Evolutionary conservation across 2,329 filamentous ascomycete genomes (phyloP), one percentile per base, ranked within the genome.

Genomic region (Zalaria sp.): DNA sequence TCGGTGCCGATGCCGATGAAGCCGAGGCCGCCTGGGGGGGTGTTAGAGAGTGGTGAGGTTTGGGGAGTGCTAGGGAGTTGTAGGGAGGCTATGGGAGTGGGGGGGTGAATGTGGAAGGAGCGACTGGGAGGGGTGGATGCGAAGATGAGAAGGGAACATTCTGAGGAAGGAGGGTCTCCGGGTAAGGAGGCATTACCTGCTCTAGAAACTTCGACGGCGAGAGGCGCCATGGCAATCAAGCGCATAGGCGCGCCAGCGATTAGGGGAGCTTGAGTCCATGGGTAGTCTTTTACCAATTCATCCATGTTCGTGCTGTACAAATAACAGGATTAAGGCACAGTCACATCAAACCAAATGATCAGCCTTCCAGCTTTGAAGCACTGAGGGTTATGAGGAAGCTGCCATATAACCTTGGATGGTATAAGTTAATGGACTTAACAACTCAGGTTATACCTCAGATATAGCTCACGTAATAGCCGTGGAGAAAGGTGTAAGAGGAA

Each of bases 211-310:
- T 75, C 70, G 28, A 77, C 62, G 3, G 79, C 76, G 3, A 85
- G 67, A 0, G 54, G 67, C 46, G 56, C 70, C 53, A 57, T 68
- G 50, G 69, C 64, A 41, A 84, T 74, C 31, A 77, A 66, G 37
- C 78, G 72, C 81, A 87, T 85, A 0, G 82, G 82, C 1, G 79
- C 81, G 32, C 68, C 66, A 37, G 71, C 64, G 27, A 86, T 67
- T 18, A 83, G 58, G 4, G 78, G 79, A 2, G 59, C 50, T 31
- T 64, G 56, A 4, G 66, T 69, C 77, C 78, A 82, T 49, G 76
- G 74, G 51, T 79, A 78, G 46, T 63, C 58, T 11, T 46, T 40
- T 40, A 27, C 36, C 25, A 41, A 25, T 26, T 39, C 34, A 25
- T 35, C 36, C 39, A 39, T 32, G 18, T 18, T 18, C 18, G 18